Conservation (phyloP, 192 early-diverging fungal species). For the Piromyces finnis region DNA sequence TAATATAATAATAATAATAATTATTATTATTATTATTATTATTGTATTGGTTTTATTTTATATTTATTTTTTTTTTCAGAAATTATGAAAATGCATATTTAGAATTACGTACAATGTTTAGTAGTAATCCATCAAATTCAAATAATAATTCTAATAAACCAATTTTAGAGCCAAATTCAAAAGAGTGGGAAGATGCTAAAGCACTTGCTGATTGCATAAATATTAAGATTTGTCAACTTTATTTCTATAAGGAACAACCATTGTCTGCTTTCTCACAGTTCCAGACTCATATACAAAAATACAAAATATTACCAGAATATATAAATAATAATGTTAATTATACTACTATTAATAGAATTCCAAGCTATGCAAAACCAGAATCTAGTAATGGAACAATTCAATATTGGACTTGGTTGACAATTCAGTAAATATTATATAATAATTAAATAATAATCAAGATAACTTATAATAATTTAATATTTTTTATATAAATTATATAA, state of each 20-base stretch:
- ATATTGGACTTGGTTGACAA: constrained; percentile 71
- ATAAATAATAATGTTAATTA: constrained; percentile 13
- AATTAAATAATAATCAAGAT: too few relatives aligned
- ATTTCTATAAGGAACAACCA: constrained; percentile 46
- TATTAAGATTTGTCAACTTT: constrained; percentile 63
- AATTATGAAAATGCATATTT: constrained; percentile 54
- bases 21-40: too few relatives aligned
- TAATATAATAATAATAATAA: too few relatives aligned
- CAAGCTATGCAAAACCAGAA: constrained; percentile 3
- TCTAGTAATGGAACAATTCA: constrained; percentile 57
- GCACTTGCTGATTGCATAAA: constrained; percentile 53
- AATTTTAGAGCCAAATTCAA: constrained; percentile 25
- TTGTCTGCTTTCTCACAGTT: constrained; percentile 49
- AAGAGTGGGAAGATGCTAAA: constrained; percentile 57
- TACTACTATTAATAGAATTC: not conserved
- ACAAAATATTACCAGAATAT: constrained; percentile 30
- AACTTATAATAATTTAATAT: too few relatives aligned
- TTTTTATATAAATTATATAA: not conserved
- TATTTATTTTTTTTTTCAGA: constrained; percentile 6
- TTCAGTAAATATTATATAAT: constrained; percentile 58
- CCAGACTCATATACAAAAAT: constrained; percentile 48
- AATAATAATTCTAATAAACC: constrained; percentile 11
- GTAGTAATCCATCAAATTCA: constrained; percentile 20
- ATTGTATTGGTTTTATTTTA: too few relatives aligned
- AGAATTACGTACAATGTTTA: constrained; percentile 42